Evolutionary conservation across 148 eudicot genomes (phyloP).

Genomic region (Persicaria maculosa): DNA sequence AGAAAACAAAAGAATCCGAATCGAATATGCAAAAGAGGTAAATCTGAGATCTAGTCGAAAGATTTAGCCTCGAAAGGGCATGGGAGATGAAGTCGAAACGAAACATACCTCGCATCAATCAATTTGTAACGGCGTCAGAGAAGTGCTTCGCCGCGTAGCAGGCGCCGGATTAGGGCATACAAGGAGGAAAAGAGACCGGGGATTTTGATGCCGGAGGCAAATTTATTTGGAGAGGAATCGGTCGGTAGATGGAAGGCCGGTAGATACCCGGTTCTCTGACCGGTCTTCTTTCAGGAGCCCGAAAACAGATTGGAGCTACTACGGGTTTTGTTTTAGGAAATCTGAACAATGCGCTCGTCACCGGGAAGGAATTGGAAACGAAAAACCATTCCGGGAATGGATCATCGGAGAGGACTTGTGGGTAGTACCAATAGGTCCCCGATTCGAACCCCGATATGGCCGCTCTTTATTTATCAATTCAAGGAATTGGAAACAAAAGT

Average conservation of each 20-base stretch:
- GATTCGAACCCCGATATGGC: too few relatives aligned
- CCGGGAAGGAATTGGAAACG: too few relatives aligned
- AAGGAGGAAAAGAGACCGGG: background rate
- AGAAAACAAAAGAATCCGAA: background rate
- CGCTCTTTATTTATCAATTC: too few relatives aligned
- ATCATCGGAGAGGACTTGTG: too few relatives aligned
- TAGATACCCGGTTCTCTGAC: background rate
- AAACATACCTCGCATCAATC: conserved; percentile 3
- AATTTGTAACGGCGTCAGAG: background rate
- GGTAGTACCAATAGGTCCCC: too few relatives aligned
- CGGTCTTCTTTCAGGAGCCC: background rate
- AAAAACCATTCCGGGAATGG: too few relatives aligned
- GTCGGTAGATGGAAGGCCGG: background rate
- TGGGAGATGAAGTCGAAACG: background rate
- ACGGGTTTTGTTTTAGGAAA: background rate
- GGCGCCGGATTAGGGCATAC: background rate
- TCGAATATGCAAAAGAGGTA: background rate
- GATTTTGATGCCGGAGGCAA: background rate
- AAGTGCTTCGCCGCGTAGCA: background rate
- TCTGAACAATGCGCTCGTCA: background rate
- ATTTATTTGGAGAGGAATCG: background rate
- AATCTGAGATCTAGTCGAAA: background rate
- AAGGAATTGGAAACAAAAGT: too few relatives aligned
- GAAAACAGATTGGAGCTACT: background rate
- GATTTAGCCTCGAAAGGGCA: background rate